These are phyloP conservation scores for Colletotrichum viniferum DNA, from an alignment of 2,329 filamentous ascomycete genomes.

Conservation along the genomic window DNA sequence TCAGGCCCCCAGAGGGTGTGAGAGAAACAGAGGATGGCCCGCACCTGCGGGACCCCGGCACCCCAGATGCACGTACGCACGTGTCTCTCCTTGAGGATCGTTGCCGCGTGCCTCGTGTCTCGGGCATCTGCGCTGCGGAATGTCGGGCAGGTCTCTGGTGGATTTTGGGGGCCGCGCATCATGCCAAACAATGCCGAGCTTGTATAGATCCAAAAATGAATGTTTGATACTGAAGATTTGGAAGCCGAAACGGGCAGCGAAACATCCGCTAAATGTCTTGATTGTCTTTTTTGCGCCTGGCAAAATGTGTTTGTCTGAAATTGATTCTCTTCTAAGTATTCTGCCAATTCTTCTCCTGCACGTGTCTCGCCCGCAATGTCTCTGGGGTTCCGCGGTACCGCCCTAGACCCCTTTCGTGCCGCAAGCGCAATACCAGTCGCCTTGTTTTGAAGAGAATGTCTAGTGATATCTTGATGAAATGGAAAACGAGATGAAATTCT, in stretches of 20 bases:
- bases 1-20: not conserved
- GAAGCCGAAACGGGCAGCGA: not conserved
- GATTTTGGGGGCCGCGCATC: not conserved
- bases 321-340: not conserved
- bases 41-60: not conserved
- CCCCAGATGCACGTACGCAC: not conserved
- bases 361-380: not conserved
- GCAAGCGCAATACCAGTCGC: not conserved
- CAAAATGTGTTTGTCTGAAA: not conserved
- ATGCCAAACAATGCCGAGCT: not conserved
- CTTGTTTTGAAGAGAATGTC: not conserved
- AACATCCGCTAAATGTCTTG: not conserved
- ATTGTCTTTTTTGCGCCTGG: slow-evolving; percentile 1
- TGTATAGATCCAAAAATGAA: not conserved
- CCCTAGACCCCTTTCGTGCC: not conserved
- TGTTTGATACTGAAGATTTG: not conserved
- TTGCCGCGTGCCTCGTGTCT: not conserved
- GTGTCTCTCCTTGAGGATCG: not conserved
- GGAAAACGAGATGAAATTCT: not conserved
- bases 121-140: not conserved
- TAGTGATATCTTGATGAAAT: not conserved
- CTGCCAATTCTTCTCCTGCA: not conserved
- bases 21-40: not conserved
- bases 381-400: not conserved
- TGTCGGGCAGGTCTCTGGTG: not conserved